phyloP scores from a whole-genome alignment of 345 rosid genomes.

The Raphanus sativus region DNA sequence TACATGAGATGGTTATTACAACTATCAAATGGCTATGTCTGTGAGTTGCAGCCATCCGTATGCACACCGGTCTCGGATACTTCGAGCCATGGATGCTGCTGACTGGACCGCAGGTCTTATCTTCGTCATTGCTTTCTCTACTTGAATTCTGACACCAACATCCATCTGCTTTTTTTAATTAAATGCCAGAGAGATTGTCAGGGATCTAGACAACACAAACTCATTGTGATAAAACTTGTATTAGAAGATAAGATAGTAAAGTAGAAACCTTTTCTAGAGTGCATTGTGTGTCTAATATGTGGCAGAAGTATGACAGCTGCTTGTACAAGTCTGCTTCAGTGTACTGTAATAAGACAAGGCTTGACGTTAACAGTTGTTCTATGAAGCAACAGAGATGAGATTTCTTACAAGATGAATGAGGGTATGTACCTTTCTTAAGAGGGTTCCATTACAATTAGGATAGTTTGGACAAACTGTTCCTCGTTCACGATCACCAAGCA shows the following conservation, averaged over 20 bases:
- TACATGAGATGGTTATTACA: constrained; percentile 24
- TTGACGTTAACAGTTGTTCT: neutral
- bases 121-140: constrained; percentile 65
- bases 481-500: constrained; percentile 80
- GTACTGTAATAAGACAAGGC: constrained; percentile 47
- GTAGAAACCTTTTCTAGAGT: constrained; percentile 69
- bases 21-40: constrained; percentile 33
- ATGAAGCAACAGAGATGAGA: neutral
- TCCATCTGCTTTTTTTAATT: constrained; percentile 52
- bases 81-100: constrained; percentile 54
- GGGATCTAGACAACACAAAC: neutral
- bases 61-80: constrained; percentile 68
- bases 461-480: constrained; percentile 97
- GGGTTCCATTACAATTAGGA: constrained; percentile 86
- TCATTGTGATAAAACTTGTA: neutral
- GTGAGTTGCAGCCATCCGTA: constrained; percentile 80
- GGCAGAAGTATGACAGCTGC: constrained; percentile 85
- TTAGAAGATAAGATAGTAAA: neutral
- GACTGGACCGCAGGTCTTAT: constrained; percentile 55
- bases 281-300: constrained; percentile 64
- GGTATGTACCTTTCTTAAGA: constrained; percentile 63
- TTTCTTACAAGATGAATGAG: neutral
- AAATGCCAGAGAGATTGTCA: neutral
- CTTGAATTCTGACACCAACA: constrained; percentile 40
- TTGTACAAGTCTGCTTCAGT: constrained; percentile 88